phyloP scores from a whole-genome alignment of 345 rosid species.

The Pistacia atlantica region DNA sequence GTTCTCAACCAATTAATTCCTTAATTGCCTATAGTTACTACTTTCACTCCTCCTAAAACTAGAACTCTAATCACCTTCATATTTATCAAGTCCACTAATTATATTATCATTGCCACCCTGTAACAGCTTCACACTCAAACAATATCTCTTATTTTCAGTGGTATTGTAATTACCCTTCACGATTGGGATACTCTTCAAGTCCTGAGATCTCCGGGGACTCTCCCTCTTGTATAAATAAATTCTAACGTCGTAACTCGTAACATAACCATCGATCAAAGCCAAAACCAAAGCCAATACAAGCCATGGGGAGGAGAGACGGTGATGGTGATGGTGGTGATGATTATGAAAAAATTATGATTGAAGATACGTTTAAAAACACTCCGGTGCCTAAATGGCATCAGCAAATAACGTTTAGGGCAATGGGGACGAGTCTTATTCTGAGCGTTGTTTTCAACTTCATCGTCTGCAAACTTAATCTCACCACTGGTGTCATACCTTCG shows the following conservation, averaged over 20 bases:
- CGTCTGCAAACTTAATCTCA: slow-evolving; percentile 70
- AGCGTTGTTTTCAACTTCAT: slow-evolving; percentile 66
- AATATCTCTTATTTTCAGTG: too few relatives aligned
- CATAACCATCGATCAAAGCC: too few relatives aligned
- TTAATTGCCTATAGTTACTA: too few relatives aligned
- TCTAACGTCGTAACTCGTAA: too few relatives aligned
- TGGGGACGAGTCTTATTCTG: slow-evolving; percentile 45
- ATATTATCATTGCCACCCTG: too few relatives aligned
- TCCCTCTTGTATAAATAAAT: neutral
- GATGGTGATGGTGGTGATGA: slow-evolving; percentile 6
- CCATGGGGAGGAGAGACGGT: neutral
- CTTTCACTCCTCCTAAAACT: too few relatives aligned
- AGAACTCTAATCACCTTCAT: too few relatives aligned
- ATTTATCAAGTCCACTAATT: too few relatives aligned
- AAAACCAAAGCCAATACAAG: too few relatives aligned
- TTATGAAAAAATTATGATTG: slow-evolving; percentile 14
- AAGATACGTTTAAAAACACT: slow-evolving; percentile 42
- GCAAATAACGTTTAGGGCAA: slow-evolving; percentile 54
- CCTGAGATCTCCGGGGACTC: neutral
- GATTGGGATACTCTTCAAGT: neutral
- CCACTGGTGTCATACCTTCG: slow-evolving; percentile 71
- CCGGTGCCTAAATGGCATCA: slow-evolving; percentile 52
- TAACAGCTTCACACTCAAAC: too few relatives aligned
- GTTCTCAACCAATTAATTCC: neutral
- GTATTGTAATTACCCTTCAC: too few relatives aligned